A percentile compares a stretch with the other conserved stretches of the same genome.
Evolutionary conservation across 129 eudicot species (phyloP).

Genomic region (Silybum marianum): DNA sequence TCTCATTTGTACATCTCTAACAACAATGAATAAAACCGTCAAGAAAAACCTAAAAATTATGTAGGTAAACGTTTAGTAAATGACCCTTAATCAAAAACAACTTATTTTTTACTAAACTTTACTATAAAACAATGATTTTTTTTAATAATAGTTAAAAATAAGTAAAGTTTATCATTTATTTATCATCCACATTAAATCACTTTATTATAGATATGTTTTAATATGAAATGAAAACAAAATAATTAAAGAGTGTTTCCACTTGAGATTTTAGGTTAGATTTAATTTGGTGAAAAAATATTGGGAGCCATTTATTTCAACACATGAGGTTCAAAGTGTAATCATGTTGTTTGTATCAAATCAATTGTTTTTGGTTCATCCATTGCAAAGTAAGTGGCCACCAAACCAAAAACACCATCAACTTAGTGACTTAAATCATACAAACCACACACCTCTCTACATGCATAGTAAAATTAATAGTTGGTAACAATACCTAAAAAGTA

Average conservation of each 20-base stretch:
- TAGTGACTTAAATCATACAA: constrained; percentile 13
- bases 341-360: not conserved
- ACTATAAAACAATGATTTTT: no score
- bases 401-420: constrained; percentile 33
- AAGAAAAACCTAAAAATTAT: no score
- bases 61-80: no score
- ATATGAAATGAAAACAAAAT: no score
- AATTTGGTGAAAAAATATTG: not conserved
- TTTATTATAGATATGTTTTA: not conserved
- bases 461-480: not conserved
- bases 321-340: not conserved
- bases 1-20: no score
- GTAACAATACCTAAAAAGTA: not conserved
- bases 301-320: constrained; percentile 26
- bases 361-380: constrained; percentile 28
- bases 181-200: not conserved
- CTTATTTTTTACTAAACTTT: no score
- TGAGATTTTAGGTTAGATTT: not conserved
- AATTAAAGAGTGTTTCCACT: not conserved
- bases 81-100: no score
- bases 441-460: not conserved
- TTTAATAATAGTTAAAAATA: no score
- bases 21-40: no score
- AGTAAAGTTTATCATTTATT: no score
- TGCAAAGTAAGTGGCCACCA: constrained; percentile 37